Conservation (phyloP, 768 basidiomycete genomes). For the Cystobasidium tubakii region DNA sequence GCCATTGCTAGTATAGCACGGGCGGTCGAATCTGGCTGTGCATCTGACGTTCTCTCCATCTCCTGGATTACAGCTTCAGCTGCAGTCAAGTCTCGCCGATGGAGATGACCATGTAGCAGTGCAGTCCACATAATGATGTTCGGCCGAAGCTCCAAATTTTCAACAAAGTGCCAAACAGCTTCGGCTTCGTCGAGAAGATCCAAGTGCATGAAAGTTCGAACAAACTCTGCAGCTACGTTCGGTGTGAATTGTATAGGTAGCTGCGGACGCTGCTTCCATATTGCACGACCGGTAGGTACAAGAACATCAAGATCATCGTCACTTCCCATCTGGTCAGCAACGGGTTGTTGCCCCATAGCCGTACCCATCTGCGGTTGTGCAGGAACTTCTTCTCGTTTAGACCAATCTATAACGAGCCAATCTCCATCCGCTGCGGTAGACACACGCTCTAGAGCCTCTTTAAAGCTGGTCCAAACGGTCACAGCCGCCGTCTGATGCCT, state of each 20-base stretch:
- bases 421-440: background rate
- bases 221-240: conserved; percentile 61
- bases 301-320: no score
- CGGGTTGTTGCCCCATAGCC: background rate
- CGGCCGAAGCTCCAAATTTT: conserved; percentile 53
- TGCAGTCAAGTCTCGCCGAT: conserved; percentile 55
- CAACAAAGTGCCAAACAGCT: conserved; percentile 65
- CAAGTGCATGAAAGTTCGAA: conserved; percentile 61
- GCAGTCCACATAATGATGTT: conserved; percentile 64
- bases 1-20: conserved; percentile 68
- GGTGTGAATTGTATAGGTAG: conserved; percentile 57
- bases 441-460: background rate
- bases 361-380: no score
- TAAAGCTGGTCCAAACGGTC: background rate
- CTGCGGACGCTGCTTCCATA: conserved; percentile 8
- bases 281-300: background rate
- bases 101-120: conserved; percentile 61
- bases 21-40: conserved; percentile 60
- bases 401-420: conserved; percentile 22
- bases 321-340: background rate
- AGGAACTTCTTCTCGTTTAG: background rate
- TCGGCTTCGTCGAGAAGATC: conserved; percentile 59
- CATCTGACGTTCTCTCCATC: conserved; percentile 57
- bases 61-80: conserved; percentile 61
- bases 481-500: background rate